Percentiles rank a stretch among this genome's conserved stretches.
Evolutionary conservation across 768 basidiomycete species (phyloP).

Genomic region (Pleurotus platypus): DNA sequence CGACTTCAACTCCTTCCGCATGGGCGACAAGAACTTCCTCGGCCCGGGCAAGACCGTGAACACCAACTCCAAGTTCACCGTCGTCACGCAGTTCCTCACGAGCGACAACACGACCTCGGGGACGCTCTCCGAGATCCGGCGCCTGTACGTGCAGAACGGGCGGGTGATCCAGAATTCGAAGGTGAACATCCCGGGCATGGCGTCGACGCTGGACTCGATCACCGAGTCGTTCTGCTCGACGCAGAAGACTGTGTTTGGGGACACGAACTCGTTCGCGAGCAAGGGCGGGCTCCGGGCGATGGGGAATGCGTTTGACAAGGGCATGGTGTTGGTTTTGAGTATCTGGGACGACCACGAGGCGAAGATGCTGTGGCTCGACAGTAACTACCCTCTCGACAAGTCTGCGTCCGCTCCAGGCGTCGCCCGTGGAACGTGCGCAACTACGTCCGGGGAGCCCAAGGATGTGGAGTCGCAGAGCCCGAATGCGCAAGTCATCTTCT

Average conservation of each 20-base stretch:
- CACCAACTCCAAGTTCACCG: slow-evolving; percentile 35
- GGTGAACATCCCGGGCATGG: slow-evolving; percentile 28
- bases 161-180: slow-evolving; percentile 35
- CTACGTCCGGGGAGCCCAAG: slow-evolving; percentile 31
- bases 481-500: slow-evolving; percentile 30
- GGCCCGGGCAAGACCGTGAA: slow-evolving; percentile 35
- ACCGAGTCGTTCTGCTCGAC: slow-evolving; percentile 35
- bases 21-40: slow-evolving; percentile 37
- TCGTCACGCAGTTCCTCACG: slow-evolving; percentile 42
- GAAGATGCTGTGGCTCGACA: slow-evolving; percentile 39
- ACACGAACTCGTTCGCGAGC: slow-evolving; percentile 31
- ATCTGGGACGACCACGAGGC: slow-evolving; percentile 39
- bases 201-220: slow-evolving; percentile 30
- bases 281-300: slow-evolving; percentile 27
- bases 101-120: slow-evolving; percentile 31
- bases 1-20: slow-evolving; percentile 46
- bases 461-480: slow-evolving; percentile 28
- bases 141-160: slow-evolving; percentile 16
- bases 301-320: slow-evolving; percentile 24
- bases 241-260: slow-evolving; percentile 31
- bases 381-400: slow-evolving; percentile 24
- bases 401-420: slow-evolving; percentile 25
- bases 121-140: slow-evolving; percentile 36
- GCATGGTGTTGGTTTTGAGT: slow-evolving; percentile 33
- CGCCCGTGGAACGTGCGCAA: slow-evolving; percentile 34